phyloP scores from a whole-genome alignment of 495 filamentous ascomycete species.

The Glarea lozoyensis region DNA sequence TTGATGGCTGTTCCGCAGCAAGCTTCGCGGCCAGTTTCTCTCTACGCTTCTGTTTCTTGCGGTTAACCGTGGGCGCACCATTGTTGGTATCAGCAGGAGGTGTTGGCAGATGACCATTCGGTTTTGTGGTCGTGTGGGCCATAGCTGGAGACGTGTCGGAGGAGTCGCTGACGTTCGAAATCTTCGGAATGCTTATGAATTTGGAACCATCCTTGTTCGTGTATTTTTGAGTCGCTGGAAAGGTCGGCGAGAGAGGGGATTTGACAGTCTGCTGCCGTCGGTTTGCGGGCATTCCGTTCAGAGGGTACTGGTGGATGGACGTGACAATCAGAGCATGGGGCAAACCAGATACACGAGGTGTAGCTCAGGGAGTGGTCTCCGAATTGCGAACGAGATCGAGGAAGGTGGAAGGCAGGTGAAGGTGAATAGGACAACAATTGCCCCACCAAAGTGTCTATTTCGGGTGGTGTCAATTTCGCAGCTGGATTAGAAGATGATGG shows the following conservation, averaged over 20 bases:
- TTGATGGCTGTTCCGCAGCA: constrained; percentile 39
- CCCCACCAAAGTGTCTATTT: constrained; percentile 21
- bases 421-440: constrained; percentile 12
- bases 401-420: constrained; percentile 2
- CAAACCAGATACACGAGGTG: no score
- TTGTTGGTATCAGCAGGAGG: constrained; percentile 14
- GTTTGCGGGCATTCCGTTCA: constrained; percentile 43
- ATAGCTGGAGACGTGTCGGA: constrained; percentile 33
- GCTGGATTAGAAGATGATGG: background rate
- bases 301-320: constrained; percentile 14
- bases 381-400: no score
- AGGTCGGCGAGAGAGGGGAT: constrained; percentile 26
- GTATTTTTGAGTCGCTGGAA: constrained; percentile 44
- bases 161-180: constrained; percentile 38
- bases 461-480: background rate
- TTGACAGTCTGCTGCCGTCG: constrained; percentile 34
- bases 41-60: constrained; percentile 86
- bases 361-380: no score
- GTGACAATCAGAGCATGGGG: no score
- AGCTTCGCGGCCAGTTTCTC: constrained; percentile 67
- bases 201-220: constrained; percentile 62
- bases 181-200: constrained; percentile 58
- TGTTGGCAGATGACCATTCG: constrained; percentile 17
- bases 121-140: constrained; percentile 27
- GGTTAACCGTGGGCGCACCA: constrained; percentile 49